Base-by-base conservation (phyloP, 352 stramenopile genomes). In the Sclerospora graminicola region DNA sequence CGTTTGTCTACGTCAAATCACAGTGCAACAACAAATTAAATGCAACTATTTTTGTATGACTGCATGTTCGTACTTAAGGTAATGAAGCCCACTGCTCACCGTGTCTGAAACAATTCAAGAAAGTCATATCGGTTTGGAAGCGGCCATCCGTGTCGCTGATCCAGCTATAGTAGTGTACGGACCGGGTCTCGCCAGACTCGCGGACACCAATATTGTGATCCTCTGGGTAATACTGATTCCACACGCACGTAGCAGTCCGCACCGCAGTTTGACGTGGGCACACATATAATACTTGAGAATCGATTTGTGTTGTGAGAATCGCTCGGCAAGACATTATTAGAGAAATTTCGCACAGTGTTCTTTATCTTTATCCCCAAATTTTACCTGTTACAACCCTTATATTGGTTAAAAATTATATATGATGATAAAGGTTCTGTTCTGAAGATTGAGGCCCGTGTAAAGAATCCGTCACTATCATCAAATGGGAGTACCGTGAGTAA, bases 171-270 rank as follows among this genome's bases (percentile, higher is more conserved):
- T 76, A 77, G 30, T 63, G 56, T 19, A 48, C 38, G 1, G 60
- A 57, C 27, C 66, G 63, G 36, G 66, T 67, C 45, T 79, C 69
- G 8, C 57, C 66, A 0, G 69, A 60, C 21, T 53, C 51, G 1
- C 50, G 50, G 13, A 63, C 35, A 11, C 69, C 66, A 26, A 82
- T 64, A 48, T 68, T 54, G 41, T 84, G 70, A 49, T 88, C 73
- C 16, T 78, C 54, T 1, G 73, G 70, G 50, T 85, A 88, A 49
- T 85, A 88, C 53, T 83, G 76, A 34, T 55, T 82, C 76, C 76
- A 88, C 26, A 88, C 76, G 48, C 68, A 66, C 29, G 67, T 88
- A 5, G 76, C 72, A 13, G 76, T n/a, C n/a, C n/a, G n/a, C n/a
- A n/a, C n/a, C n/a, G n/a, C n/a, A n/a, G n/a, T n/a, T n/a, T n/a